phyloP scores from a whole-genome alignment of 257 asterid genomes.

The Ballota nigra region DNA sequence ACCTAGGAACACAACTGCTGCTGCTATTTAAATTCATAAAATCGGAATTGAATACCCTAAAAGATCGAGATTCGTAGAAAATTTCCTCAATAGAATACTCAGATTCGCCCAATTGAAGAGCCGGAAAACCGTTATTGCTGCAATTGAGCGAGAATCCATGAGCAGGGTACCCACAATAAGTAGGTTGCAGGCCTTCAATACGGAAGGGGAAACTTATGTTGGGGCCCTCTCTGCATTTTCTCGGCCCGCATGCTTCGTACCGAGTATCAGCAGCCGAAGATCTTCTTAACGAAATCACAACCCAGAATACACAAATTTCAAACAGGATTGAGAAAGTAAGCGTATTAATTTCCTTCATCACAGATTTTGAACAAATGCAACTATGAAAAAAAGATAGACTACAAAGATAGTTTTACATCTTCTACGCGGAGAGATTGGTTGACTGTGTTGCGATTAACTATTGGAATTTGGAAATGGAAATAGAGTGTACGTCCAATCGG shows the following conservation, averaged over 20 bases:
- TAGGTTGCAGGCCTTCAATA: slow-evolving; percentile 29
- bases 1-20: slow-evolving; percentile 28
- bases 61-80: slow-evolving; percentile 19
- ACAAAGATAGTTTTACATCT: background rate
- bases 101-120: slow-evolving; percentile 20
- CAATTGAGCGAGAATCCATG: slow-evolving; percentile 42
- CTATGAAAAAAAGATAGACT: background rate
- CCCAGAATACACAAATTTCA: slow-evolving; percentile 18
- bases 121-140: slow-evolving; percentile 33
- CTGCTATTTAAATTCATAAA: background rate
- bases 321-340: slow-evolving; percentile 11
- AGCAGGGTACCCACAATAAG: slow-evolving; percentile 51
- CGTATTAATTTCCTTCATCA: slow-evolving; percentile 36
- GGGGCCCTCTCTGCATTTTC: slow-evolving; percentile 39
- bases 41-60: slow-evolving; percentile 32
- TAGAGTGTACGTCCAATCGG: background rate
- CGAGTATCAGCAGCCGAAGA: slow-evolving; percentile 33
- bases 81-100: slow-evolving; percentile 35
- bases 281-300: slow-evolving; percentile 22
- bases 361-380: background rate
- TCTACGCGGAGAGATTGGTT: background rate
- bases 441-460: background rate
- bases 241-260: slow-evolving; percentile 41
- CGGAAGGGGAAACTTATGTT: slow-evolving; percentile 59
- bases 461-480: background rate